Evolutionary conservation across 2,329 filamentous ascomycete species (phyloP).

Genomic region (Colletotrichum zoysiae): DNA sequence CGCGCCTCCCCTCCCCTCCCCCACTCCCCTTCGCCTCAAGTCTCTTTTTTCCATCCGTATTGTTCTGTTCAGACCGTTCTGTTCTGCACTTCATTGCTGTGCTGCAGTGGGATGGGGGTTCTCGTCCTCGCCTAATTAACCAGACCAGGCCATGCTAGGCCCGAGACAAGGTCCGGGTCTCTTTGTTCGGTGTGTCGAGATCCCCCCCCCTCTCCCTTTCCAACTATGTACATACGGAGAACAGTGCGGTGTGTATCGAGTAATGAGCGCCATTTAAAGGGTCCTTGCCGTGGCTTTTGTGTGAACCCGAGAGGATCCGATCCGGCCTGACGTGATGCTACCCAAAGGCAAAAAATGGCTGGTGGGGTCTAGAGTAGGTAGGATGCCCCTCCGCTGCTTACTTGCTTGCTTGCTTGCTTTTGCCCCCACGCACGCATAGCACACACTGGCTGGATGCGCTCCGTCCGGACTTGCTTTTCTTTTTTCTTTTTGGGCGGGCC

Average conservation of each 20-base stretch:
- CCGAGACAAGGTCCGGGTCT: neutral
- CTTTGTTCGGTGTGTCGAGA: neutral
- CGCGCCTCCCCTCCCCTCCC: too few relatives aligned
- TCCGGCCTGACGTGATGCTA: neutral
- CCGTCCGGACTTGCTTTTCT: neutral
- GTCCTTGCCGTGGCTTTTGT: neutral
- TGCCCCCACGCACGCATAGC: neutral
- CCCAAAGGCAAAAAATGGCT: neutral
- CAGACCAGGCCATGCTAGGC: neutral
- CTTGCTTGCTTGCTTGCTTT: neutral
- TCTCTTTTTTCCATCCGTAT: neutral
- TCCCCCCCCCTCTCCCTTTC: too few relatives aligned
- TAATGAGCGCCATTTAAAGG: constrained; percentile 5
- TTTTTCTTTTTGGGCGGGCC: neutral
- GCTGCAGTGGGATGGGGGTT: constrained; percentile 18
- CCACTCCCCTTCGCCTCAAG: neutral
- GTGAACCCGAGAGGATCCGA: neutral
- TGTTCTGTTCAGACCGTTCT: neutral
- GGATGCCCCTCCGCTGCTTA: constrained; percentile 16
- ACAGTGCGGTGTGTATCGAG: neutral
- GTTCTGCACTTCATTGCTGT: neutral
- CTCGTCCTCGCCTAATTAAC: constrained; percentile 7
- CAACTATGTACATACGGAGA: neutral
- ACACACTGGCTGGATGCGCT: neutral
- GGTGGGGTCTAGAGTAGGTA: too few relatives aligned